Base-by-base conservation (phyloP, 2,329 filamentous ascomycete species). In the Trichoderma koningii region DNA sequence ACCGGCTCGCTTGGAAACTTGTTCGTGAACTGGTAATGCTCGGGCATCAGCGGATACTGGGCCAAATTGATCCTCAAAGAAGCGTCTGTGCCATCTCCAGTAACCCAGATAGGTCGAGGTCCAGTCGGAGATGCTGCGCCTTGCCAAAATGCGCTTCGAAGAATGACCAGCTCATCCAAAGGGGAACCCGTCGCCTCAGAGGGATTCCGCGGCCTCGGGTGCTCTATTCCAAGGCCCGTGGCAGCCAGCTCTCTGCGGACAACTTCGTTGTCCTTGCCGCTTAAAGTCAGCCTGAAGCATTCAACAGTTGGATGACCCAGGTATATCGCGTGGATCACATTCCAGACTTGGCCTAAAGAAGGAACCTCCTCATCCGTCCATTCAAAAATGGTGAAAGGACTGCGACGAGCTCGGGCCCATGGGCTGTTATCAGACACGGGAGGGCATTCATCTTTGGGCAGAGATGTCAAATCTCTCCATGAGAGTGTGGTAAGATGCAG, bases 41-140 rank as follows among this genome's bases (percentile, higher is more conserved):
- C 70, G 30, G 56, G 42, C 50, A 52, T 52, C 12, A 38, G 10
- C 7, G 55, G 55, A n/a, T 57, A 57, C 17, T 57, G 55, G n/a
- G 55, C 55, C 55, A 57, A 26, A 44, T 12, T 75, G 62, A 70
- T 75, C 72, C 63, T 61, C 73, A 65, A 75, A 69, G 57, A 72
- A 66, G 66, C 81, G 74, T 51, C 81, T 78, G 14, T 83, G 78
- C 4, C 81, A 78, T 44, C 55, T 57, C 50, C 50, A 21, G 48
- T 26, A 21, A 60, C 23, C 87, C 87, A 88, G 68, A 82, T 81
- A 10, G 86, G 81, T 50, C 85, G 85, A 28, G 85, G 76, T n/a
- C 87, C 87, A 64, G 87, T 81, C 9, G 87, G 87, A 2, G 87
- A 88, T 23, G 81, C 87, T 17, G 86, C 87, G 59, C 87, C 87